Evolutionary conservation across 2,329 filamentous ascomycete species (phyloP), one percentile per base, ranked within the genome.

Genomic region (Cladosporium sp.): DNA sequence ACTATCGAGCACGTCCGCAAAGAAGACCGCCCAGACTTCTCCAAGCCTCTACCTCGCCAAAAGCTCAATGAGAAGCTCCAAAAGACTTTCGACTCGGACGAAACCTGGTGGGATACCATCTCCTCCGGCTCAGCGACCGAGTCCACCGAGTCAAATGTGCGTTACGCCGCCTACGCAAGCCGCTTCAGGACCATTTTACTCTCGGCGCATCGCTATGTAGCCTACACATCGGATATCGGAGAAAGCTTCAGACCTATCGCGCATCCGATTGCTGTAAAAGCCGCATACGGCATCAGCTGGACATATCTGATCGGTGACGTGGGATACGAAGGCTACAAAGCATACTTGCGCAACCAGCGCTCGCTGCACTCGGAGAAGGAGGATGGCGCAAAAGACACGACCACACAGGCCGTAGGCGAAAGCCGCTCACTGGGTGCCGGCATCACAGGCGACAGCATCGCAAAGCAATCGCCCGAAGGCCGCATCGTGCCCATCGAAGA

Each of bases 241-340:
- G 94, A 99, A 74, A 95, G 90, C 0, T 99, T 99, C 75, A 85
- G 94, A 1, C 94, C 94, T 0, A 83, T 99, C 37, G 92, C 93
- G 3, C 92, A 97, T 70, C 93, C 91, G 0, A 86, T 81, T 67
- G 76, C 95, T 3, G 88, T 99, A 10, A 84, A 87, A 59, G 79
- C 84, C 48, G 94, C 94, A 5, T 99, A 99, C 70, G 93, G 84
- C 49, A 79, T 99, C 40, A 96, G 90, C 1, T 97, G 94, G 94
- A 80, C 89, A 10, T 99, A 99, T 69, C 83, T 99, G 20, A 74
- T 91, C 13, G 93, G 94, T 49, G 94, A 99, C 69, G 93, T 97
- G 48, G 81, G 83, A 34, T 87, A 97, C 70, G 94, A 99, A 74
- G 93, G 94, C 5, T 97, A 96, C 79, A 96, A 97, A 71, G 88